Evolutionary conservation across 129 eudicot genomes (phyloP).

Genomic region (Erigeron canadensis): DNA sequence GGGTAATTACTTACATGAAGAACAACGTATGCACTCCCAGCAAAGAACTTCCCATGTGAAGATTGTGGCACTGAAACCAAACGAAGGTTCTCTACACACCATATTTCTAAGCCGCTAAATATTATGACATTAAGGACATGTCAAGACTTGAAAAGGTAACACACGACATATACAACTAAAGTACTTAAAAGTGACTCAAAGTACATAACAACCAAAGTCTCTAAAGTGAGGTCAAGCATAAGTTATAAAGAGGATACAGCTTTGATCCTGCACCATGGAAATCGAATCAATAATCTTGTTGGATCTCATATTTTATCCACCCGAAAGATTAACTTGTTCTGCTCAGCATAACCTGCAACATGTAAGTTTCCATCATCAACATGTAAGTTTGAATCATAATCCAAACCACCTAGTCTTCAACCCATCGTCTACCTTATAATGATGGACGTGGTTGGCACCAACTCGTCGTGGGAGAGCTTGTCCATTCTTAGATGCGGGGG

Average conservation of each 20-base stretch:
- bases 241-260: constrained; percentile 53
- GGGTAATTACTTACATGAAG: constrained; percentile 44
- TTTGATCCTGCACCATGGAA: constrained; percentile 68
- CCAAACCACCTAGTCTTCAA: too few species aligned
- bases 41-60: constrained; percentile 59
- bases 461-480: too few species aligned
- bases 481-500: too few species aligned
- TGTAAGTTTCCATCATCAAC: neutral
- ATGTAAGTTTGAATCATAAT: too few species aligned
- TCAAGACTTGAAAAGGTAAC: constrained; percentile 5
- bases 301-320: constrained; percentile 32
- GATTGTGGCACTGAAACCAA: constrained; percentile 62
- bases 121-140: too few species aligned
- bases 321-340: constrained; percentile 15
- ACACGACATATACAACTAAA: too few species aligned
- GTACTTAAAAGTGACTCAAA: too few species aligned
- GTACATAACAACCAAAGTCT: too few species aligned
- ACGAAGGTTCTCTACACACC: constrained; percentile 55
- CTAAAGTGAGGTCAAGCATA: too few species aligned
- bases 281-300: constrained; percentile 43
- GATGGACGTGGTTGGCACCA: too few species aligned
- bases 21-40: constrained; percentile 63
- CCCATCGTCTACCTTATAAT: too few species aligned
- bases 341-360: constrained; percentile 30
- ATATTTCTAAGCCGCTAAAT: constrained; percentile 66